These are phyloP conservation scores for Friedmanniomyces simplex DNA, from an alignment of 495 filamentous ascomycete genomes.

Conservation along the genomic window DNA sequence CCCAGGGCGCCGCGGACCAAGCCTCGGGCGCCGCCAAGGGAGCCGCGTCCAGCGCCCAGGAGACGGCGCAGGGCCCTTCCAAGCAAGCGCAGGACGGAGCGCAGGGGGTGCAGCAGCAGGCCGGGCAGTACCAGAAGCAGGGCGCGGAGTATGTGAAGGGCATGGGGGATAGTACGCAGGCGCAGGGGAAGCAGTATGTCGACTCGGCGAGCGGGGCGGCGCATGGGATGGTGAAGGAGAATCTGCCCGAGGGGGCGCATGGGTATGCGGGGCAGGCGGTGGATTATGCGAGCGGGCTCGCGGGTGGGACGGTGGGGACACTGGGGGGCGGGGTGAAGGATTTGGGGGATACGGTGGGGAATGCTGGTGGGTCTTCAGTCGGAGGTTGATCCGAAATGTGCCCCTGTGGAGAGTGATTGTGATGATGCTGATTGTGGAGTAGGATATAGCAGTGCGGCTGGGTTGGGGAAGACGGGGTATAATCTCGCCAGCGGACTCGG, in stretches of 20 bases:
- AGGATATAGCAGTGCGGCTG: conserved; percentile 3
- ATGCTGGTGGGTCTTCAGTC: background rate
- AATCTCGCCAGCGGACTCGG: conserved; percentile 3
- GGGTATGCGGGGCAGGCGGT: conserved; percentile 5
- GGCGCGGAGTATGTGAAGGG: background rate
- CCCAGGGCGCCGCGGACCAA: background rate
- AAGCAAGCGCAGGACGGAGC: background rate
- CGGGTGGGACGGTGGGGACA: conserved; percentile 2
- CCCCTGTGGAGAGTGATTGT: no score
- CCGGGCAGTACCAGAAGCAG: background rate
- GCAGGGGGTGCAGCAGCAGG: background rate
- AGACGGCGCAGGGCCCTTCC: no score
- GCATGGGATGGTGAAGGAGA: background rate
- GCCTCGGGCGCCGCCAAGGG: background rate
- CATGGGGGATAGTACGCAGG: background rate
- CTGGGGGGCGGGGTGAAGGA: conserved; percentile 5
- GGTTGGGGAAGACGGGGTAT: conserved; percentile 8
- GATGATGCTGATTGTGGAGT: no score
- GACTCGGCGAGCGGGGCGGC: background rate
- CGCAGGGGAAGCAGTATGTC: no score
- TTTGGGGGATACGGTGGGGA: conserved; percentile 6
- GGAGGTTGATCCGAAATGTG: background rate
- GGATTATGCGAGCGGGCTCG: conserved; percentile 2
- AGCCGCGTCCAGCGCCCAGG: background rate
- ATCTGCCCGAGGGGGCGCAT: conserved; percentile 3